Evolutionary conservation across 106 monocot genomes (phyloP).

Genomic region (Agapanthus africanus): DNA sequence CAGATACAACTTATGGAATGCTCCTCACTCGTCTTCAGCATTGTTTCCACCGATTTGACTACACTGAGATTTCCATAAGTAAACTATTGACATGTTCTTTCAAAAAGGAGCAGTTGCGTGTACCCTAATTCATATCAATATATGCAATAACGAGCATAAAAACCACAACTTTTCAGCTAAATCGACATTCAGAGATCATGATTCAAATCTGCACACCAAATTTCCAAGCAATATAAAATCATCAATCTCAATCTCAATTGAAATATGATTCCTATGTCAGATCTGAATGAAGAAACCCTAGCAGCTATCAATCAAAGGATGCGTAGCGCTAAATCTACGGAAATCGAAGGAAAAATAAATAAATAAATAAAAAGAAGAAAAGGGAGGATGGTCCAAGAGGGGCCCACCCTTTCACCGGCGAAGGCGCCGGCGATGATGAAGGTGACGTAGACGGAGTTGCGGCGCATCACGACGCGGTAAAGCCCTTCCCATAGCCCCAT

Average conservation of each 20-base stretch:
- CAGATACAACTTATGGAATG: too few relatives aligned
- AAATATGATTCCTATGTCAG: not conserved
- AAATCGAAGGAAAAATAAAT: not conserved
- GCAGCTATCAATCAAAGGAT: not conserved
- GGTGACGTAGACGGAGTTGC: slow-evolving; percentile 86
- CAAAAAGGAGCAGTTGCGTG: too few relatives aligned
- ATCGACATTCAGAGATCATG: not conserved
- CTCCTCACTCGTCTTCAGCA: too few relatives aligned
- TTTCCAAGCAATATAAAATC: not conserved
- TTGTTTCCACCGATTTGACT: too few relatives aligned
- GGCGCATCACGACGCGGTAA: slow-evolving; percentile 69
- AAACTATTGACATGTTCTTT: too few relatives aligned
- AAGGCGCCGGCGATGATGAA: slow-evolving; percentile 81
- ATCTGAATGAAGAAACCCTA: slow-evolving; percentile 5
- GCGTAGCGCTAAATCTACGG: not conserved
- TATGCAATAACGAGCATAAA: not conserved
- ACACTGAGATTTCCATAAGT: too few relatives aligned
- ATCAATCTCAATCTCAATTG: not conserved
- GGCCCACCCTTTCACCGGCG: slow-evolving; percentile 53
- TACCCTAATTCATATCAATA: not conserved
- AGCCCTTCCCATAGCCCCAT: slow-evolving; percentile 38
- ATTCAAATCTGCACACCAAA: too few relatives aligned
- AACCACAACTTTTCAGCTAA: not conserved
- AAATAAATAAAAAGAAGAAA: not conserved
- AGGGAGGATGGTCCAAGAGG: not conserved